Percentiles rank a stretch among this genome's conserved stretches.
Evolutionary conservation across 768 basidiomycete species (phyloP).

Genomic region (Tricholomella constricta): DNA sequence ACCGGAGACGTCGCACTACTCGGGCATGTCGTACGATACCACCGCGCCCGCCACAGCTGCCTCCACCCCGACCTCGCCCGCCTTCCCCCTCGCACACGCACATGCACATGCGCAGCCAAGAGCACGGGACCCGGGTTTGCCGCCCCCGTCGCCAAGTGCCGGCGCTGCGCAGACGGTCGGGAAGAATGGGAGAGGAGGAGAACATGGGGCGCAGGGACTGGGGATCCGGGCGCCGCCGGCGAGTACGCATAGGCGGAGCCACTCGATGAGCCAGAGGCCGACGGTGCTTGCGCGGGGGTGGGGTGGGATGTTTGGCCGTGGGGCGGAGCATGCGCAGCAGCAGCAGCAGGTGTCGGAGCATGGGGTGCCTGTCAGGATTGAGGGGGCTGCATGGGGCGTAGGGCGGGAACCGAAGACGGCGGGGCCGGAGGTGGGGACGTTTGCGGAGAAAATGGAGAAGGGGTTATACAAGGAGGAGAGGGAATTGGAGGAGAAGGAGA

Average conservation of each 20-base stretch:
- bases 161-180: slow-evolving; percentile 22
- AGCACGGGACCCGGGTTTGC: slow-evolving; percentile 62
- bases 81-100: slow-evolving; percentile 48
- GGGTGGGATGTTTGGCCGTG: slow-evolving; percentile 61
- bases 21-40: slow-evolving; percentile 78
- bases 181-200: slow-evolving; percentile 13
- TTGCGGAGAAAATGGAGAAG: slow-evolving; percentile 44
- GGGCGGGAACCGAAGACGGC: slow-evolving; percentile 57
- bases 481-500: slow-evolving; percentile 34
- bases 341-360: slow-evolving; percentile 24
- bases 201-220: neutral
- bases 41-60: slow-evolving; percentile 36
- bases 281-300: slow-evolving; percentile 50
- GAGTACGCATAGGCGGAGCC: slow-evolving; percentile 79
- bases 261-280: slow-evolving; percentile 81
- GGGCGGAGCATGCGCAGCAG: slow-evolving; percentile 42
- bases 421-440: slow-evolving; percentile 63
- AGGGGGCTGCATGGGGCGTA: neutral
- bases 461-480: slow-evolving; percentile 24
- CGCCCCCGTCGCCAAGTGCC: slow-evolving; percentile 43
- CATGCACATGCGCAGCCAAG: slow-evolving; percentile 59
- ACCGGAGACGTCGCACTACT: slow-evolving; percentile 80
- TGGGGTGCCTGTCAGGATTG: neutral
- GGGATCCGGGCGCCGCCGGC: slow-evolving; percentile 65
- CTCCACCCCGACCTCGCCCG: slow-evolving; percentile 60